Evolutionary conservation across 1,139 yeast species (phyloP).

Genomic region (Geotrichum restrictum): DNA sequence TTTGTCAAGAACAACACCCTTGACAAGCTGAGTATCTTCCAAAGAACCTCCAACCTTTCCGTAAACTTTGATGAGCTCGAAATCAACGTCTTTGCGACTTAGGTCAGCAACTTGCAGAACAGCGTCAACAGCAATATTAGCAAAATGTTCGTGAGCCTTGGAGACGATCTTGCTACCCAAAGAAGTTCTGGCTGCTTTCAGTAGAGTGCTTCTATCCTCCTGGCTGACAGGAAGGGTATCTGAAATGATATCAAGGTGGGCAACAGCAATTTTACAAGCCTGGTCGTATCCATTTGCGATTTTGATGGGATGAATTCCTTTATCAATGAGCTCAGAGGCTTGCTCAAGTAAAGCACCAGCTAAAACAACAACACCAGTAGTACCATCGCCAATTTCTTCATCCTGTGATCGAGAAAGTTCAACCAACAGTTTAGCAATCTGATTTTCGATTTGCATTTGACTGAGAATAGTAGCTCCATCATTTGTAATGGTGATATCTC

Average conservation of each 20-base stretch:
- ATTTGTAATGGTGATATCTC: slow-evolving; percentile 95
- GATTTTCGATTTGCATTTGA: slow-evolving; percentile 94
- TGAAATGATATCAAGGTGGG: slow-evolving; percentile 69
- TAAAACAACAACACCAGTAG: slow-evolving; percentile 96
- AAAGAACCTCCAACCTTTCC: slow-evolving; percentile 94
- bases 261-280: slow-evolving; percentile 87
- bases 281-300: slow-evolving; percentile 97
- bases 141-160: slow-evolving; percentile 87
- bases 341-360: slow-evolving; percentile 94
- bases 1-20: slow-evolving; percentile 90
- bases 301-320: slow-evolving; percentile 95
- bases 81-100: slow-evolving; percentile 90
- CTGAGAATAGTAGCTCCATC: slow-evolving; percentile 97
- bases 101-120: slow-evolving; percentile 89
- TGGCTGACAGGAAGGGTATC: slow-evolving; percentile 49
- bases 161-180: slow-evolving; percentile 94
- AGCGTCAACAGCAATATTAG: slow-evolving; percentile 96
- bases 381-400: slow-evolving; percentile 98
- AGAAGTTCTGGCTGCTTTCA: slow-evolving; percentile 91
- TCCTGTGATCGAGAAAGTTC: slow-evolving; percentile 95
- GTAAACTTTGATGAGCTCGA: slow-evolving; percentile 90
- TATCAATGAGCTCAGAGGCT: slow-evolving; percentile 88
- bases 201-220: slow-evolving; percentile 47
- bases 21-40: slow-evolving; percentile 77
- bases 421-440: slow-evolving; percentile 91